Evolutionary conservation across 441 rosid genomes (phyloP).

Genomic region (Jatropha multifida): DNA sequence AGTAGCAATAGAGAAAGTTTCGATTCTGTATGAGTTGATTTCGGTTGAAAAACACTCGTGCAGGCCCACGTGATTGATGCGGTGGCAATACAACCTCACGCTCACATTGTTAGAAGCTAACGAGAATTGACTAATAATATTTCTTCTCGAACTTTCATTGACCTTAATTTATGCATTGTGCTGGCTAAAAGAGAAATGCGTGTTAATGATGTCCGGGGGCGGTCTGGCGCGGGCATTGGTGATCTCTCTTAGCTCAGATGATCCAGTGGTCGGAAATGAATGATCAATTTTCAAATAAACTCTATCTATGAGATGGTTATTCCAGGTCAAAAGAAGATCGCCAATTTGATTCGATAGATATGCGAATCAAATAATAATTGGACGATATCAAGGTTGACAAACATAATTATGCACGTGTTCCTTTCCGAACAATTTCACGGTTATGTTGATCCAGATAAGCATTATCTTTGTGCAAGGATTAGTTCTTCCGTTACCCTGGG

Average conservation of each 20-base stretch:
- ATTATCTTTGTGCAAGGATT: not conserved
- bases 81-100: not conserved
- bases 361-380: not conserved
- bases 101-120: not conserved
- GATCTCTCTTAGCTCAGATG: too few relatives aligned
- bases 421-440: not conserved
- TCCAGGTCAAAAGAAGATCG: not conserved
- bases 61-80: constrained; percentile 21
- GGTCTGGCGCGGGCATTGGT: too few relatives aligned
- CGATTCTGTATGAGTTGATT: constrained; percentile 1
- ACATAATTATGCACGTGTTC: constrained; percentile 12
- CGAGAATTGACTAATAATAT: not conserved
- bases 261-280: constrained; percentile 1
- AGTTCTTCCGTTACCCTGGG: not conserved
- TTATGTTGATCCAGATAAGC: not conserved
- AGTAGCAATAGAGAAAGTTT: too few relatives aligned
- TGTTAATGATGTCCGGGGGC: not conserved
- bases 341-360: not conserved
- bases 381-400: not conserved
- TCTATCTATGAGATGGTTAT: not conserved
- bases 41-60: not conserved
- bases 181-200: not conserved
- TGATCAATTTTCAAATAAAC: not conserved
- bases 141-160: not conserved
- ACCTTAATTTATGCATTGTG: constrained; percentile 23